Percentiles rank a stretch among this genome's conserved stretches.
These are phyloP conservation scores for Leishmania gerbilli DNA, from an alignment of 208 protist species.

Conservation along the genomic window DNA sequence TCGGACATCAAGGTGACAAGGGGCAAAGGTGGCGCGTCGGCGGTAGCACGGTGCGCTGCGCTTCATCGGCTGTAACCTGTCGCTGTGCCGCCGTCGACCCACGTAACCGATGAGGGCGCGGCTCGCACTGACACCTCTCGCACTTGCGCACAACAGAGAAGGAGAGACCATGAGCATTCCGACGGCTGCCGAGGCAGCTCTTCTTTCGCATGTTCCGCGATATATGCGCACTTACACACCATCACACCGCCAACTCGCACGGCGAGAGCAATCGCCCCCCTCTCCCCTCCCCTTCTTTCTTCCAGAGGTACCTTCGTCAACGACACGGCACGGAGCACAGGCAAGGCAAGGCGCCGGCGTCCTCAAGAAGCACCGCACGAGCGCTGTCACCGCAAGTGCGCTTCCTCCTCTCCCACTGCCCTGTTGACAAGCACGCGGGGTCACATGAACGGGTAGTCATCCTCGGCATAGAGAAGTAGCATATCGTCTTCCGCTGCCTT, in stretches of 20 bases:
- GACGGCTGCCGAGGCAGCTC: not conserved
- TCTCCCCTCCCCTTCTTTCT: not conserved
- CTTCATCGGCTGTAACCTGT: not conserved
- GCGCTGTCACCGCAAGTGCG: not conserved
- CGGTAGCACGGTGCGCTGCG: not conserved
- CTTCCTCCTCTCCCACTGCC: not conserved
- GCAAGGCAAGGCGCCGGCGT: not conserved
- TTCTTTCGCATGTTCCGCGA: not conserved
- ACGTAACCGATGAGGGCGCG: not conserved
- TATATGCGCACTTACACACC: too few species aligned
- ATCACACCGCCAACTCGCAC: too few species aligned
- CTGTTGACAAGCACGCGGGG: not conserved
- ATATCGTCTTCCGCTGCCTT: slow-evolving; percentile 57
- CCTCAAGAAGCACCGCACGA: not conserved
- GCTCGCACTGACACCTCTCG: not conserved
- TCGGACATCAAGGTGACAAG: not conserved
- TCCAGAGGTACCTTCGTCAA: not conserved
- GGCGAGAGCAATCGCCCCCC: too few species aligned
- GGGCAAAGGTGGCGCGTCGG: not conserved
- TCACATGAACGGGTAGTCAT: slow-evolving; percentile 58
- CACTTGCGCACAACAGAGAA: not conserved
- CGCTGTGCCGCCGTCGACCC: not conserved
- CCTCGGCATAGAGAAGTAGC: slow-evolving; percentile 58
- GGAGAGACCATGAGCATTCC: not conserved
- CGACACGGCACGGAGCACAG: not conserved